Conservation (phyloP, 805 yeast genomes). For the Candida anglica region DNA sequence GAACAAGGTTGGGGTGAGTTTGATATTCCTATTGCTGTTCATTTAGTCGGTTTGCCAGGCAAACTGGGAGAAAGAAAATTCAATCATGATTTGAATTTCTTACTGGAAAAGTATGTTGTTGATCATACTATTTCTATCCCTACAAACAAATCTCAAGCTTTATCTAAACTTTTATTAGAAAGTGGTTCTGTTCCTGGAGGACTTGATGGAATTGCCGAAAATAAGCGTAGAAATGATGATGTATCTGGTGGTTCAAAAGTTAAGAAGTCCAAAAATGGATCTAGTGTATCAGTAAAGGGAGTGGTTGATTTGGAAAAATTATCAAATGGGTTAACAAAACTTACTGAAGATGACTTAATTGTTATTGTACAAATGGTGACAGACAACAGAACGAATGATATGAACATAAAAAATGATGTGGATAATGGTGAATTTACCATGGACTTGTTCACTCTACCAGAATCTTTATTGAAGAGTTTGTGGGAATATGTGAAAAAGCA, state of each 20-base stretch:
- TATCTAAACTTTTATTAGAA: constrained; percentile 70
- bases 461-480: constrained; percentile 80
- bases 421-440: constrained; percentile 97
- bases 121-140: constrained; percentile 81
- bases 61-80: constrained; percentile 85
- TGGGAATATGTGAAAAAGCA: constrained; percentile 92
- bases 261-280: constrained; percentile 45
- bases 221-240: constrained; percentile 24
- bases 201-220: constrained; percentile 11
- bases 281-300: constrained; percentile 57
- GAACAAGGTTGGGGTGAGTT: constrained; percentile 99
- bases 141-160: constrained; percentile 60
- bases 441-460: constrained; percentile 93
- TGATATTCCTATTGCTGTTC: constrained; percentile 76
- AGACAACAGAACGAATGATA: constrained; percentile 89
- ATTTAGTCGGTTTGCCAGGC: constrained; percentile 58
- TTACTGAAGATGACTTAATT: constrained; percentile 87
- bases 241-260: constrained; percentile 28
- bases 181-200: constrained; percentile 71
- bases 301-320: constrained; percentile 83
- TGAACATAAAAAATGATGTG: constrained; percentile 92
- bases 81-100: constrained; percentile 85
- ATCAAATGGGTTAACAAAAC: constrained; percentile 84
- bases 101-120: constrained; percentile 67
- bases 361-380: constrained; percentile 97